Conservation (phyloP, 306 rosid species). For the Cajanus cajan region DNA sequence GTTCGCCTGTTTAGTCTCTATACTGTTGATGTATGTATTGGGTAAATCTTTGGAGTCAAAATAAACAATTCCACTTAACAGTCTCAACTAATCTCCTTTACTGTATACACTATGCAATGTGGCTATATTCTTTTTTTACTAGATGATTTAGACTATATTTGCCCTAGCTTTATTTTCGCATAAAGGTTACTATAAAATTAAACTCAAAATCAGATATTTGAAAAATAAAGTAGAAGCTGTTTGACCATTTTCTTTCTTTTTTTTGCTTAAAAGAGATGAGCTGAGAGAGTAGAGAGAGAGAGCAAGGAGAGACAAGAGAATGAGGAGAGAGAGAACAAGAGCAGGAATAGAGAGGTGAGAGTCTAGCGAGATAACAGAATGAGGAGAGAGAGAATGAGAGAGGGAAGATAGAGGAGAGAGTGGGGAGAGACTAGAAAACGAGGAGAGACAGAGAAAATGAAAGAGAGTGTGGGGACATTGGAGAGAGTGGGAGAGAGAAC, state of each 20-base stretch:
- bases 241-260: neutral
- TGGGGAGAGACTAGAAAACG: no score
- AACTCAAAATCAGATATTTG: neutral
- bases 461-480: no score
- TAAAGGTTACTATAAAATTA: neutral
- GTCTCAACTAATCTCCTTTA: neutral
- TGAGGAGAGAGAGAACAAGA: neutral
- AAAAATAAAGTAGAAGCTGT: neutral
- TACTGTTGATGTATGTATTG: slow-evolving; percentile 3
- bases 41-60: slow-evolving; percentile 9
- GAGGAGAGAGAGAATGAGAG: neutral
- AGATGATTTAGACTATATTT: neutral
- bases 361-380: neutral
- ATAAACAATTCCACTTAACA: neutral
- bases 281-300: neutral
- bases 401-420: neutral
- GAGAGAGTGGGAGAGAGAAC: no score
- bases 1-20: slow-evolving; percentile 1
- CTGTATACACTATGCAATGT: neutral
- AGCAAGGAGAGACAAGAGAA: neutral
- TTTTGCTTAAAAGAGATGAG: neutral
- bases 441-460: no score
- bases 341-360: neutral
- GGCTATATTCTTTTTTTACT: neutral
- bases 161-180: neutral